Evolutionary conservation across 2,329 filamentous ascomycete genomes (phyloP), one percentile per base, ranked within the genome.

Genomic region (Bipolaris cookei): DNA sequence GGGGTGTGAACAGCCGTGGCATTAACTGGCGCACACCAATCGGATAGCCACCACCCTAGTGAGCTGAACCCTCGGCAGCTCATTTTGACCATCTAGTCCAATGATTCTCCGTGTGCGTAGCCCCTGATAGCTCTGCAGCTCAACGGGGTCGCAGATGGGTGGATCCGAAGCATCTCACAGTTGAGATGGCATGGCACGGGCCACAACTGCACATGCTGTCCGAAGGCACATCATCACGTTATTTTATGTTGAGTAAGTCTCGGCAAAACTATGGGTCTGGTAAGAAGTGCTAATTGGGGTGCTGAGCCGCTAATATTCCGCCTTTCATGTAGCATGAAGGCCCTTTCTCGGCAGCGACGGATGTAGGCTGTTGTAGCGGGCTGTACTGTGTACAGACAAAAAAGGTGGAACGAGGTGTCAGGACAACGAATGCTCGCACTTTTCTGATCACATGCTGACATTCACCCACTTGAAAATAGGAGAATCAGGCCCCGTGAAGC

Each of bases 141-240:
- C 51, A 64, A 61, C 52, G 61, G 64, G 64, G 64, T 59, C 61
- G 56, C 62, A 63, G 59, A 62, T 59, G 54, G 48, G 61, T 45
- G 58, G 46, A 34, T 65, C 59, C 56, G 46, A 61, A 48, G 48
- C 53, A 47, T 46, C 45, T 46, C 32, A 51, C 42, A 49, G 38
- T 58, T 25, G 23, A 51, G 47, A 46, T 59, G 57, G 8, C 59
- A 42, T 62, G 56, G 47, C 51, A 56, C 46, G 42, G 49, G 47
- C 32, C 54, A 58, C 38, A 39, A 32, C 37, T 48, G 37, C 42
- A 21, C 43, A 47, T 54, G 39, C 44, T 42, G 47, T n/a, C 35
- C 48, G 54, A 35, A 54, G 42, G 46, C 58, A 64, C 51, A 32
- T 56, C 57, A 55, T 61, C 58, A 60, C 54, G 38, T 45, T 48